Base-by-base conservation (phyloP, 768 basidiomycete species). In the Agaricus bisporus region DNA sequence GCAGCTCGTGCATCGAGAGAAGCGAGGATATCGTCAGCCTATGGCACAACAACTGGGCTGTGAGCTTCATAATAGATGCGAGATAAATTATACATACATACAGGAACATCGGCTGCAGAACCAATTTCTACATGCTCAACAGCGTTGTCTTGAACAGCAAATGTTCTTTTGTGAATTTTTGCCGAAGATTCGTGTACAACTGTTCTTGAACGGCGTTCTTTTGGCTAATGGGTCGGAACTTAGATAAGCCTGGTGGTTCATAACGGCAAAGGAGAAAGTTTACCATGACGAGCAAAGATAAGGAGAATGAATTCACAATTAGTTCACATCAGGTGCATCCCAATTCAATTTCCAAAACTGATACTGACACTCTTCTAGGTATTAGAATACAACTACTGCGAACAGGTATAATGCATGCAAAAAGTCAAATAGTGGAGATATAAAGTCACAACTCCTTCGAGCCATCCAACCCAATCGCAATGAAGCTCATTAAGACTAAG, bases 401-500 rank as follows among this genome's bases (percentile, higher is more conserved):
- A 8, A 32, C 32, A 32, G 22, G 22, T 1, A 22, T 22, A 22
- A 22, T 22, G 22, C 22, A 4, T 22, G 22, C 22, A 22, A 22
- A 22, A 22, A 22, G 22, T 22, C 22, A 22, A 4, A 22, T 22
- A 22, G 32, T 4, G 8, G 8, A 32, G 4, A 11, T 11, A 32
- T 32, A 7, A 7, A 11, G 8, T 32, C 32, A 32, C 7, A 11
- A 11, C 7, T 32, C 32, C 32, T 32, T 32, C 38, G 49, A 35
- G 36, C 39, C 26, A 41, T 65, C 64, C 20, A 67, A 44, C 18
- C 68, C 67, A 20, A 65, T 60, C 5, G 59, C 58, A 11, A 87
- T 73, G 62, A 97, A 97, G 57, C 83, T 85, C 17, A 77, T 63
- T 7, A 95, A 68, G 3, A 97, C 93, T 42, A 97, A 68, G 5